Percentiles rank a stretch among this genome's conserved stretches.
These are phyloP conservation scores for Leishmania martiniquensis DNA, from an alignment of 208 protist species.

Conservation along the genomic window DNA sequence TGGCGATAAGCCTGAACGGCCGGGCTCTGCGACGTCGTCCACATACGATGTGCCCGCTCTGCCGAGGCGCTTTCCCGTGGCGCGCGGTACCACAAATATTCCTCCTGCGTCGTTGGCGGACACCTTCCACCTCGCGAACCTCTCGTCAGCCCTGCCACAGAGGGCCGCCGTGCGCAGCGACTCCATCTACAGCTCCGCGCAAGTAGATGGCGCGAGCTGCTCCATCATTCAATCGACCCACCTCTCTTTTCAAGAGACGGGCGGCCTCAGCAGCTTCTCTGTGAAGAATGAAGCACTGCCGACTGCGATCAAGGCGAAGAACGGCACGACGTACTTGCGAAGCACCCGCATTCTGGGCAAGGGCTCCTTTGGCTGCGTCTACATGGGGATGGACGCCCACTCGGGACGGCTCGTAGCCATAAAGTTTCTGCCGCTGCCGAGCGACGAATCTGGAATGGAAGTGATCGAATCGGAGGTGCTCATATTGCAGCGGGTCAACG, in stretches of 20 bases:
- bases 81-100: slow-evolving; percentile 11
- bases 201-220: slow-evolving; percentile 14
- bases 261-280: slow-evolving; percentile 13
- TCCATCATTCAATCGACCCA: slow-evolving; percentile 53
- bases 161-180: slow-evolving; percentile 2
- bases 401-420: slow-evolving; percentile 83
- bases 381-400: slow-evolving; percentile 85
- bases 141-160: not conserved
- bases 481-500: slow-evolving; percentile 84
- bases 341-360: slow-evolving; percentile 83
- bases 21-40: not conserved
- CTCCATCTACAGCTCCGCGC: slow-evolving; percentile 8
- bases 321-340: slow-evolving; percentile 73
- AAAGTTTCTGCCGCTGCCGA: slow-evolving; percentile 83
- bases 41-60: slow-evolving; percentile 8
- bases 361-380: slow-evolving; percentile 88
- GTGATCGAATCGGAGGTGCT: slow-evolving; percentile 82
- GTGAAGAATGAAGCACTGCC: slow-evolving; percentile 33
- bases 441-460: slow-evolving; percentile 58
- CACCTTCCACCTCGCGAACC: not conserved
- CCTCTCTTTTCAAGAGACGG: slow-evolving; percentile 33
- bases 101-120: slow-evolving; percentile 22
- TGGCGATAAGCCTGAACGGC: not conserved
- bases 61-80: slow-evolving; percentile 11
- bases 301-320: slow-evolving; percentile 70